Percentiles rank a stretch among this genome's conserved stretches.
Evolutionary conservation across 225 moss, liverwort and hornwort genomes (phyloP).

Genomic region (Pseudoscleropodium purum): DNA sequence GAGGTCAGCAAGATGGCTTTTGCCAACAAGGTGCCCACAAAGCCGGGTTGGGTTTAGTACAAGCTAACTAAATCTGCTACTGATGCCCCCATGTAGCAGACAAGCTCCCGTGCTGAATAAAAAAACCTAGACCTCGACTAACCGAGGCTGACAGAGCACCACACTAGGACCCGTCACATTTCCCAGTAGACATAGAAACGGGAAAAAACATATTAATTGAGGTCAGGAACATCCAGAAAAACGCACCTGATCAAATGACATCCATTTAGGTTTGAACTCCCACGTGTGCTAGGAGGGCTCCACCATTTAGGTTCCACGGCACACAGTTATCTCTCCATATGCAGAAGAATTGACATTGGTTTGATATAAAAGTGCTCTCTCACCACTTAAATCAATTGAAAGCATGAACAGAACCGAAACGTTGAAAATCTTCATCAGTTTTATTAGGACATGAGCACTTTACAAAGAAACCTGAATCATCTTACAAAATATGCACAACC

Average conservation of each 20-base stretch:
- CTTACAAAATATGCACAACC: background rate
- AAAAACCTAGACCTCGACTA: background rate
- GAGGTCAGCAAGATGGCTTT: background rate
- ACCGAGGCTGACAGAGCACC: background rate
- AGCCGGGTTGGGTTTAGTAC: background rate
- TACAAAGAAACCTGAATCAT: background rate
- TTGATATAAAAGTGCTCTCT: background rate
- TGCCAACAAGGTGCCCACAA: background rate
- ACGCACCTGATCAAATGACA: background rate
- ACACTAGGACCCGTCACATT: background rate
- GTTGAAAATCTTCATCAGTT: background rate
- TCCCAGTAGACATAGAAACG: background rate
- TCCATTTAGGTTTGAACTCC: background rate
- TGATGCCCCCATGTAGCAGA: background rate
- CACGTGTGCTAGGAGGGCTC: background rate
- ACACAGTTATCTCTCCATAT: background rate
- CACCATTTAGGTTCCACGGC: background rate
- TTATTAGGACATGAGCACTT: background rate
- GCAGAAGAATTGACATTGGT: background rate
- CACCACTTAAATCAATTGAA: background rate
- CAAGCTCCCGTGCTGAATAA: background rate
- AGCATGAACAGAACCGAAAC: background rate
- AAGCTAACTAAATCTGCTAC: background rate
- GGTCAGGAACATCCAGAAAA: background rate
- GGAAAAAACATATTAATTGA: background rate